These are phyloP conservation scores for Phytophthora idaei DNA, from an alignment of 352 stramenopile genomes.

Conservation along the genomic window DNA sequence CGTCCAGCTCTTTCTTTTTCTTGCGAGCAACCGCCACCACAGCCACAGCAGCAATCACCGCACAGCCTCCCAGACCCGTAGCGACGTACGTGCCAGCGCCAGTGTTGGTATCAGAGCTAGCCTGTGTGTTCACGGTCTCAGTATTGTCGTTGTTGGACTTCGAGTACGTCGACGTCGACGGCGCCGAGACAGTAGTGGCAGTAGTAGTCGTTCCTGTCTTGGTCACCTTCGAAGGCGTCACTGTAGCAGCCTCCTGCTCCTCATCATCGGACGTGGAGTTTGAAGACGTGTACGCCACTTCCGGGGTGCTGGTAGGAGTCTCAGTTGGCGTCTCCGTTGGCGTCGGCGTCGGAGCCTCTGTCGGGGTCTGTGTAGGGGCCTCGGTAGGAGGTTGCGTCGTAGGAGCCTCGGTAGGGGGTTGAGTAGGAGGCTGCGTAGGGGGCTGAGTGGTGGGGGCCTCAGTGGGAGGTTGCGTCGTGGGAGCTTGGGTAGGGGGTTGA, in stretches of 20 bases:
- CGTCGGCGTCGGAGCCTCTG: constrained; percentile 11
- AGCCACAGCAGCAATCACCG: constrained; percentile 33
- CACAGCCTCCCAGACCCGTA: constrained; percentile 24
- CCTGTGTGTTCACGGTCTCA: constrained; percentile 27
- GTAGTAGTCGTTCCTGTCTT: constrained; percentile 9
- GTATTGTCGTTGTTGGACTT: constrained; percentile 8
- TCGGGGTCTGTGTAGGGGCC: constrained; percentile 6
- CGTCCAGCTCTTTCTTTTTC: constrained; percentile 64
- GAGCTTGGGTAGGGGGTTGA: too few species aligned
- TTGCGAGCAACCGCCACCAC: constrained; percentile 52
- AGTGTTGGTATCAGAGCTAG: neutral
- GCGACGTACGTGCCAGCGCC: constrained; percentile 20
- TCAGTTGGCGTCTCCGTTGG: constrained; percentile 14
- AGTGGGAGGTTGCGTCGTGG: neutral
- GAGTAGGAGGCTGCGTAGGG: neutral
- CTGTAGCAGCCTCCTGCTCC: constrained; percentile 25
- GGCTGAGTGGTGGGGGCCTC: neutral
- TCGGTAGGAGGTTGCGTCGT: neutral
- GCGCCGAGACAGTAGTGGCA: constrained; percentile 10
- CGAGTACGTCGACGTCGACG: constrained; percentile 20
- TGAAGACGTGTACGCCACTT: constrained; percentile 15
- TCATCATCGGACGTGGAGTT: constrained; percentile 27
- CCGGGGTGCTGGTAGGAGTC: constrained; percentile 11
- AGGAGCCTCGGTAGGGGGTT: constrained; percentile 1
- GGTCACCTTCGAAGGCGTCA: constrained; percentile 18